A percentile compares a stretch with the other conserved stretches of the same genome.
phyloP scores from a whole-genome alignment of 768 basidiomycete genomes.

The Crassisporium funariophilum region DNA sequence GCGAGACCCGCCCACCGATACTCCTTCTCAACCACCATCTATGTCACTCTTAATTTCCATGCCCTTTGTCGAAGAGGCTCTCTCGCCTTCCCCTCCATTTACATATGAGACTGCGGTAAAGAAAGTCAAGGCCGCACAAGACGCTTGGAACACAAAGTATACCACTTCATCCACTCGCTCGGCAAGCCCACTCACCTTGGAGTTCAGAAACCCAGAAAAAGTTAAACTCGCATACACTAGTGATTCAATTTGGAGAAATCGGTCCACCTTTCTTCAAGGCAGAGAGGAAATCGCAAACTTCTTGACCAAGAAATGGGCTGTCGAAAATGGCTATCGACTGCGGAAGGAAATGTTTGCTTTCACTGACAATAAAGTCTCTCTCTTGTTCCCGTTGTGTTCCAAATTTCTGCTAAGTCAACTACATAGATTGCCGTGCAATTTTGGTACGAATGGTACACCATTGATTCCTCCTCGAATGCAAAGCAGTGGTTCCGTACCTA shows the following conservation, averaged over 20 bases:
- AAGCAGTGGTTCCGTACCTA: slow-evolving; percentile 47
- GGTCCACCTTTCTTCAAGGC: slow-evolving; percentile 50
- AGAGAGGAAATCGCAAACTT: slow-evolving; percentile 46
- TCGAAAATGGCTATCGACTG: slow-evolving; percentile 50
- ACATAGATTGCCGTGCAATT: slow-evolving; percentile 50
- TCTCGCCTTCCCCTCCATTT: slow-evolving; percentile 12
- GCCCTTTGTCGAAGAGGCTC: no score
- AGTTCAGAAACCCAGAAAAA: slow-evolving; percentile 27
- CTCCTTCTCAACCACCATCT: no score
- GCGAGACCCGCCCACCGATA: no score
- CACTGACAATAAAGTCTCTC: slow-evolving; percentile 41
- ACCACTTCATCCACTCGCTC: not conserved
- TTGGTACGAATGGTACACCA: slow-evolving; percentile 50
- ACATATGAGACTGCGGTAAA: slow-evolving; percentile 18
- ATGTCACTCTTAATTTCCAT: no score
- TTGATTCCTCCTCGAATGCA: slow-evolving; percentile 17
- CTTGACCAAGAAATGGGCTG: slow-evolving; percentile 52
- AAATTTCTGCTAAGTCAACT: not conserved
- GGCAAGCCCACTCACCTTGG: not conserved
- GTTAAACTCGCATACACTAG: slow-evolving; percentile 52
- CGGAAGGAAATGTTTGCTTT: slow-evolving; percentile 59
- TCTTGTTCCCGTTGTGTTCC: not conserved
- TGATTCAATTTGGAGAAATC: slow-evolving; percentile 58
- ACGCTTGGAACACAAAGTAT: slow-evolving; percentile 47
- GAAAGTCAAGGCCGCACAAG: slow-evolving; percentile 55